Evolutionary conservation across 1,139 yeast genomes (phyloP).

Genomic region (Blastobotrys persicus): DNA sequence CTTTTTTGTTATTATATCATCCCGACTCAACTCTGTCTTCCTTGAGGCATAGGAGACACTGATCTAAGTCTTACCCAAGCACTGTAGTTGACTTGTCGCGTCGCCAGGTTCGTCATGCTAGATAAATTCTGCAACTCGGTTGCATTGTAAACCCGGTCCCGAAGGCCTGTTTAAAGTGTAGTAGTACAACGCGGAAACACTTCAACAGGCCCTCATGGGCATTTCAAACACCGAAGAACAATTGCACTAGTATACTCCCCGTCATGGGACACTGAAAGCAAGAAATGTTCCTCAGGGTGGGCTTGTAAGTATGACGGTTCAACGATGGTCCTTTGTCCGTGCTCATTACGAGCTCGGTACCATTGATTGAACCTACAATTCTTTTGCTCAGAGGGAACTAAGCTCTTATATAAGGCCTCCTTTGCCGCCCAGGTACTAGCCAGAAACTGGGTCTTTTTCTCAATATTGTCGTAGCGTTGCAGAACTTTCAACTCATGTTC

Average conservation of each 20-base stretch:
- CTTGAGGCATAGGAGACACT: no score
- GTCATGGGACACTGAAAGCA: constrained; percentile 64
- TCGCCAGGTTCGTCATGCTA: no score
- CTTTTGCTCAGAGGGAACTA: constrained; percentile 50
- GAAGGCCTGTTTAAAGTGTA: no score
- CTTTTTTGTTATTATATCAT: no score
- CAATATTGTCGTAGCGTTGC: constrained; percentile 14
- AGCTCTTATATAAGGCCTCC: constrained; percentile 69
- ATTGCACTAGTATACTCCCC: constrained; percentile 46
- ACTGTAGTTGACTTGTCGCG: no score
- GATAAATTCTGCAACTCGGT: no score
- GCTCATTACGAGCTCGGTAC: constrained; percentile 42
- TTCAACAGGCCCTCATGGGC: constrained; percentile 1
- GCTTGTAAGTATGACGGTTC: constrained; percentile 35
- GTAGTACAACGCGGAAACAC: background rate
- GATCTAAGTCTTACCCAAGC: no score
- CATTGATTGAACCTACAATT: constrained; percentile 58
- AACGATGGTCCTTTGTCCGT: constrained; percentile 39
- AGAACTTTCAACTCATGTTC: constrained; percentile 46
- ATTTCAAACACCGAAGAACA: constrained; percentile 26
- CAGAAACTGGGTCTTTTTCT: constrained; percentile 33
- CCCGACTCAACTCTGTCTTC: no score
- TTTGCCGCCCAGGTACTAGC: constrained; percentile 74
- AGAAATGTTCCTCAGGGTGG: constrained; percentile 47
- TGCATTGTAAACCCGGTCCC: no score